A percentile compares a stretch with the other conserved stretches of the same genome.
phyloP scores from a whole-genome alignment of 495 filamentous ascomycete species.

The Venustampulla echinocandica region DNA sequence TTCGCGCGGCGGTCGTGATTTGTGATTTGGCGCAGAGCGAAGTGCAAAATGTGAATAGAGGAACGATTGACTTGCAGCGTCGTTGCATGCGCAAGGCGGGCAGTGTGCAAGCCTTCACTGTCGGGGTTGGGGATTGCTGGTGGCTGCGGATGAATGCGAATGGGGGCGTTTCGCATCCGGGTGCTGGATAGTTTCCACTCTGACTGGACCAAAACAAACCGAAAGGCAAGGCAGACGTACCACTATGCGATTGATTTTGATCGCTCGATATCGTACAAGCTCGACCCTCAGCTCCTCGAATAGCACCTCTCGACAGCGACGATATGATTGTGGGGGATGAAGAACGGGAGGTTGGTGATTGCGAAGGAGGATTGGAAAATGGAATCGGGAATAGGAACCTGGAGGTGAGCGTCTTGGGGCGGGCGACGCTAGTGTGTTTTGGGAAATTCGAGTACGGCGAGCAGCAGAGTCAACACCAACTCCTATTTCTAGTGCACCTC shows the following conservation, averaged over 20 bases:
- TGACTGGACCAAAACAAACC: neutral
- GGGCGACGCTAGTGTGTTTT: neutral
- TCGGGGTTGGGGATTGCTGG: too few species aligned
- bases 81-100: neutral
- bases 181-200: too few species aligned
- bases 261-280: neutral
- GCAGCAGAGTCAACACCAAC: too few species aligned
- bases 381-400: neutral
- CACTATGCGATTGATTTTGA: conserved; percentile 1
- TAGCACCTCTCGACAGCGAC: neutral
- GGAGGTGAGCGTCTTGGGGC: neutral
- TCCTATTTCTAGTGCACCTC: too few species aligned
- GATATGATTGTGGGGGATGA: neutral
- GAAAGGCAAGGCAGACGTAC: neutral
- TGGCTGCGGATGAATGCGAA: too few species aligned
- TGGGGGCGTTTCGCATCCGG: too few species aligned
- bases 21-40: neutral
- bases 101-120: too few species aligned
- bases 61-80: neutral
- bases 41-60: neutral
- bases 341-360: neutral
- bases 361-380: neutral
- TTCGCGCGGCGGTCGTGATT: neutral
- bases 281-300: neutral
- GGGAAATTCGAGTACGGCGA: conserved; percentile 1